Evolutionary conservation across 805 yeast species (phyloP).

Genomic region (Komagataella populi): DNA sequence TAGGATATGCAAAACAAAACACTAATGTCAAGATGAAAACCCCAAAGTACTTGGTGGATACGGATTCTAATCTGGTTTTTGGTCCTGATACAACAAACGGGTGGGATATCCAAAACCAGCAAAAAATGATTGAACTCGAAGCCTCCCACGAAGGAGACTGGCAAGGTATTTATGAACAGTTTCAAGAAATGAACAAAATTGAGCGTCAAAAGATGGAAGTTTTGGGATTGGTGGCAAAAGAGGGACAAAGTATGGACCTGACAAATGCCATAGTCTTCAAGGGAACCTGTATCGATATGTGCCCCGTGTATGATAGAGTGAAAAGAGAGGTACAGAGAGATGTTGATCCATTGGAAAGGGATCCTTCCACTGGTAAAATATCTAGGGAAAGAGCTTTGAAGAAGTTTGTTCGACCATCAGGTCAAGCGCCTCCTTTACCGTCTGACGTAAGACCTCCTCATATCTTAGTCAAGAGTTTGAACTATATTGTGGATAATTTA

Average conservation of each 20-base stretch:
- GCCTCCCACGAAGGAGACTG: slow-evolving; percentile 29
- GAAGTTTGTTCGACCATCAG: slow-evolving; percentile 94
- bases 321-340: slow-evolving; percentile 81
- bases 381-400: slow-evolving; percentile 58
- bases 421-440: slow-evolving; percentile 95
- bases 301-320: slow-evolving; percentile 86
- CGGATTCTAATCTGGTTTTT: slow-evolving; percentile 21
- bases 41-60: slow-evolving; percentile 19
- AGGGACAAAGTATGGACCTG: slow-evolving; percentile 68
- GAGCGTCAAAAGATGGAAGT: slow-evolving; percentile 74
- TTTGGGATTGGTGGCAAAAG: slow-evolving; percentile 76
- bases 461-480: slow-evolving; percentile 49
- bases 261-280: slow-evolving; percentile 77
- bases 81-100: slow-evolving; percentile 20
- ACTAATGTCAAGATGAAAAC: slow-evolving; percentile 5
- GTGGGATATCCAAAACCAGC: slow-evolving; percentile 75
- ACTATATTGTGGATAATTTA: slow-evolving; percentile 54
- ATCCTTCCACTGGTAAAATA: slow-evolving; percentile 43
- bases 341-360: slow-evolving; percentile 66
- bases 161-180: slow-evolving; percentile 62
- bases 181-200: slow-evolving; percentile 56
- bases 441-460: slow-evolving; percentile 95
- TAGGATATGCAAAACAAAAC: slow-evolving; percentile 13
- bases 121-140: slow-evolving; percentile 41
- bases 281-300: slow-evolving; percentile 90